A percentile compares a stretch with the other conserved stretches of the same genome.
Conservation (phyloP, 2,329 filamentous ascomycete genomes). For the Coniochaeta sp. region DNA sequence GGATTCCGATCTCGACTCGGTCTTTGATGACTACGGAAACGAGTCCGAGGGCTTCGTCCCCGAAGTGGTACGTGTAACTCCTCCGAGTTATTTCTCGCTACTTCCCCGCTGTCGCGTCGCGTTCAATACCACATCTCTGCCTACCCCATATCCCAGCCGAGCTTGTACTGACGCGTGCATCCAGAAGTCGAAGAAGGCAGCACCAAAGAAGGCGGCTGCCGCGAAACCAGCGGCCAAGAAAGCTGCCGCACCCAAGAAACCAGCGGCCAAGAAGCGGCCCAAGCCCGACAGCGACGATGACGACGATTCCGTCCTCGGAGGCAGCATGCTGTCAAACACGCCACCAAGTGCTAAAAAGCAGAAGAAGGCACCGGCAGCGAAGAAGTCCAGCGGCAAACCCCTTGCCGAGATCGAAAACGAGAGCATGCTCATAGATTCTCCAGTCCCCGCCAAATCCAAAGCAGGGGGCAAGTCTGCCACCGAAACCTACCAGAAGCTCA, state of each 20-base stretch:
- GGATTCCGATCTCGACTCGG: constrained; percentile 46
- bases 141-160: too few relatives aligned
- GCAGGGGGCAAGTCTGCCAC: constrained; percentile 54
- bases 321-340: constrained; percentile 68
- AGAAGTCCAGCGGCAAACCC: constrained; percentile 63
- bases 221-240: constrained; percentile 43
- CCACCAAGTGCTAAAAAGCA: constrained; percentile 76
- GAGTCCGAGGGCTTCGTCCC: constrained; percentile 55
- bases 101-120: background rate
- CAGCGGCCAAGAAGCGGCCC: constrained; percentile 61
- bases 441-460: constrained; percentile 25
- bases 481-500: constrained; percentile 87
- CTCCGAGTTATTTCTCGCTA: too few relatives aligned
- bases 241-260: constrained; percentile 44
- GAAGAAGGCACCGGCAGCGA: constrained; percentile 61
- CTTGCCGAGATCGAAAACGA: constrained; percentile 75
- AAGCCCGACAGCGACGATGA: constrained; percentile 60
- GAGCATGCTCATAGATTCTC: constrained; percentile 37
- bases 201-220: constrained; percentile 18
- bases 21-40: constrained; percentile 41
- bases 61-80: constrained; percentile 39
- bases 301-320: constrained; percentile 36
- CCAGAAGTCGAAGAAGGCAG: constrained; percentile 50
- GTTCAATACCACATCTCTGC: too few relatives aligned
- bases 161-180: constrained; percentile 15